Evolutionary conservation across 176 grass and related monocot species (phyloP), one percentile per base, ranked within the genome.

Genomic region (Poa pratensis): DNA sequence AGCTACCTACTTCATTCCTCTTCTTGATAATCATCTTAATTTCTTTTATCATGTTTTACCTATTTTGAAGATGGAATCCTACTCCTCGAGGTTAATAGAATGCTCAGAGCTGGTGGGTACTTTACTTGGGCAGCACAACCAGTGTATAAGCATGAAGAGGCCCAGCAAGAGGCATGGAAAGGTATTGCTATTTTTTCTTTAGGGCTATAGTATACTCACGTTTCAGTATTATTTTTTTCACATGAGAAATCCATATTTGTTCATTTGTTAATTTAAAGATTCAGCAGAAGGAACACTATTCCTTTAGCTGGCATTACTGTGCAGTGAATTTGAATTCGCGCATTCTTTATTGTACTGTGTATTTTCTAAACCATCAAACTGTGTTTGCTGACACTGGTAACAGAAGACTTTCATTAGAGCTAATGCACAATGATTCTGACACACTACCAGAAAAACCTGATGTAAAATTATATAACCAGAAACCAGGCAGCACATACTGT

Each of bases 81-180:
- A 54, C 93, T 98, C 78, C 86, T 98, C 83, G 96, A 98, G 87
- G 93, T 90, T 81, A 95, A 98, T 92, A 95, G 96, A 87, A 80
- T 98, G 91, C 91, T 98, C 19, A 95, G 93, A 90, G 96, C 89
- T 46, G 96, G 96, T 14, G 96, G 96, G 35, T 98, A 92, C 86
- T 98, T 98, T 89, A 93, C 87, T 64, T 95, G 96, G 96, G 96
- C 93, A 63, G 93, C 96, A 26, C 96, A 98, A 80, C 96, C 96
- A 85, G 96, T 98, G 90, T 94, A 98, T 92, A 98, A 95, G 81
- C 96, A 98, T 89, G 96, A 98, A 92, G 85, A 92, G 63, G 84
- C 72, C 51, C 96, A 95, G 81, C 96, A 98, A 76, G 75, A 94
- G 86, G 89, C 86, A 51, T 95, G 96, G 96, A 92, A 93, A 95